Evolutionary conservation across 257 asterid species (phyloP), one percentile per base, ranked within the genome.

Genomic region (Scutellaria barbata): DNA sequence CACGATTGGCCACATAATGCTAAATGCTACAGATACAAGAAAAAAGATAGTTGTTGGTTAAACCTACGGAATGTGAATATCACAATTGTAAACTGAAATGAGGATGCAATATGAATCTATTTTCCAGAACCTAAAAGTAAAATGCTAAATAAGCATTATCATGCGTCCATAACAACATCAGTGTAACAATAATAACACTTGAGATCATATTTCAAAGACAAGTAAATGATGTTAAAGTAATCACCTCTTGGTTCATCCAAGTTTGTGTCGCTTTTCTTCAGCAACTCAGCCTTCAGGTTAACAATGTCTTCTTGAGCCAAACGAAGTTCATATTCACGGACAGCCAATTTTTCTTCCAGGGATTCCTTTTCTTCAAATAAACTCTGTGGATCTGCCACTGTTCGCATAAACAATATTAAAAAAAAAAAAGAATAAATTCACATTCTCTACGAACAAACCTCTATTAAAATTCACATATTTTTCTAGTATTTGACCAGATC

Each of bases 361-460:
- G 89, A 74, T 74, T 85, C 95, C 82, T 90, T 89, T 63, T 92
- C 99, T 79, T 95, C 99, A 57, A 86, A 87, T 75, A 95, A 79
- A 78, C 85, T 89, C 80, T 95, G 99, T 67, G 98, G 96, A 63
- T 95, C 99, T 13, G 90, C 92, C 81, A 89, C 98, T 95, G 89
- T 58, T 77, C 68, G 53, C 72, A 74, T 58, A 69, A 70, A 13
- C 9, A 11, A 76, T 59, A 74, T 81, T 33, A 80, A 37, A 65
- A 56, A 20, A 66, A 66, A 63, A 53, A 22, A 35, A 22, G n/a
- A 60, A 79, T 35, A 22, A 57, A 57, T 46, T 56, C 46, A 18
- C 46, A 40, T 66, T 30, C 40, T 48, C 51, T 30, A 78, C 37
- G 33, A 9, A 42, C 25, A 47, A 74, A 61, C 35, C 41, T 74